Conservation (phyloP, 2,329 filamentous ascomycete species). For the Tolypocladium pustulatum region DNA sequence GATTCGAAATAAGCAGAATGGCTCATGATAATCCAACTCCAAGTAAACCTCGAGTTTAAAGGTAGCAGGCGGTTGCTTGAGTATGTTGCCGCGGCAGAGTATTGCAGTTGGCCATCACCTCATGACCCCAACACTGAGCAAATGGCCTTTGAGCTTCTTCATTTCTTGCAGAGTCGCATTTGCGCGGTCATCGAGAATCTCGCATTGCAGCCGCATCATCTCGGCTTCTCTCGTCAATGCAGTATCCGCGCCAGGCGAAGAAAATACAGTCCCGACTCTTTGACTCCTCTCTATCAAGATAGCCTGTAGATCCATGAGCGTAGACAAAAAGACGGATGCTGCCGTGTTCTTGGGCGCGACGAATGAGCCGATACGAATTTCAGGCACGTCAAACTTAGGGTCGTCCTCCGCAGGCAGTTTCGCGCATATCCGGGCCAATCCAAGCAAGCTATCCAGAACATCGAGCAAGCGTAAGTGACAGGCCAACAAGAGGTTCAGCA, state of each 20-base stretch:
- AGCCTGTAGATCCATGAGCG: conserved; percentile 20
- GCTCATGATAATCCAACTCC: too few species aligned
- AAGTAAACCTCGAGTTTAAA: background rate
- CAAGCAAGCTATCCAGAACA: conserved; percentile 22
- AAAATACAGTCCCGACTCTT: conserved; percentile 6
- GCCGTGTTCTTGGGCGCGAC: conserved; percentile 20
- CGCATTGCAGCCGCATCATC: conserved; percentile 12
- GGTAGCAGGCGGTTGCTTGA: background rate
- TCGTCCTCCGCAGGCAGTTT: conserved; percentile 15
- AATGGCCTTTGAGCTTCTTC: background rate
- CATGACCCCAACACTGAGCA: background rate
- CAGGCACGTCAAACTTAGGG: conserved; percentile 24
- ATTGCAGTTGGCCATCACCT: background rate
- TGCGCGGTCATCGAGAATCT: background rate
- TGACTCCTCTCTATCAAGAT: conserved; percentile 9
- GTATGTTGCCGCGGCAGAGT: background rate
- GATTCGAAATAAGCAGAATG: too few species aligned
- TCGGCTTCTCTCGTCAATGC: conserved; percentile 7
- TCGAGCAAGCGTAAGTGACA: conserved; percentile 27
- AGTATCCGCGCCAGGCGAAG: conserved; percentile 1
- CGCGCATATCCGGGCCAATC: conserved; percentile 20
- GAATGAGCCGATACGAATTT: conserved; percentile 29
- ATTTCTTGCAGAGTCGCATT: background rate
- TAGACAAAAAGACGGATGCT: conserved; percentile 19
- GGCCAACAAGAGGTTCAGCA: conserved; percentile 24